Conservation (phyloP, 257 asterid species). For the Apocynum venetum region DNA sequence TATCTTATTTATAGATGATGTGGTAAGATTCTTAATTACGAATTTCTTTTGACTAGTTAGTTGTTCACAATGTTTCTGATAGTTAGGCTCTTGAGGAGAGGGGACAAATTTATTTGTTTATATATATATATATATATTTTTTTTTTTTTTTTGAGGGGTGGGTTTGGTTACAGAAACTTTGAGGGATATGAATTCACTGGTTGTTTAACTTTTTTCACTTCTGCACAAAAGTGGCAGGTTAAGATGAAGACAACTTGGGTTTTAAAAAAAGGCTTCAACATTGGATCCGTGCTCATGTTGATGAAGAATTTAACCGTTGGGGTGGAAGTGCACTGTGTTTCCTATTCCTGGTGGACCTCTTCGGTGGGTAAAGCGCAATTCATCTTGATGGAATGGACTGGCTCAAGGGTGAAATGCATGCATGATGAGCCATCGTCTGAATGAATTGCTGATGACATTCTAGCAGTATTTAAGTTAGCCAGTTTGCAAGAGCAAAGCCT, state of each 20-base stretch:
- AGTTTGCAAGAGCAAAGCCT: not conserved
- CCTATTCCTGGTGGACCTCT: not conserved
- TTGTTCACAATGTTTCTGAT: no score
- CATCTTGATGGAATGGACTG: not conserved
- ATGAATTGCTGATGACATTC: no score
- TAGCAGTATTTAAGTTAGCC: not conserved
- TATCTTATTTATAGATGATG: not conserved
- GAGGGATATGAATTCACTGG: not conserved
- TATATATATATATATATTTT: no score
- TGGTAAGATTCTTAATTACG: conserved; percentile 3
- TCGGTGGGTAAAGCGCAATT: not conserved
- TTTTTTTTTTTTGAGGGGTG: no score
- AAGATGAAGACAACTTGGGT: not conserved
- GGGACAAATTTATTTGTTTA: not conserved
- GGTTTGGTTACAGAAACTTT: no score
- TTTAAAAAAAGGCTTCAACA: not conserved
- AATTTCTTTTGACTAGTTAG: not conserved
- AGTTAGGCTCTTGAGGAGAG: not conserved
- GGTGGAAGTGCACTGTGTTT: not conserved
- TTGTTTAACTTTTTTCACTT: not conserved
- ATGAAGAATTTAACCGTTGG: not conserved
- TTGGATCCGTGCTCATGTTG: not conserved
- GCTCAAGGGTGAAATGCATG: not conserved
- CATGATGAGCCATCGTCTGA: not conserved
- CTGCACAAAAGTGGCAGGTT: not conserved